Evolutionary conservation across 78 protist species (phyloP).

Genomic region (Dictyostelium purpureum): DNA sequence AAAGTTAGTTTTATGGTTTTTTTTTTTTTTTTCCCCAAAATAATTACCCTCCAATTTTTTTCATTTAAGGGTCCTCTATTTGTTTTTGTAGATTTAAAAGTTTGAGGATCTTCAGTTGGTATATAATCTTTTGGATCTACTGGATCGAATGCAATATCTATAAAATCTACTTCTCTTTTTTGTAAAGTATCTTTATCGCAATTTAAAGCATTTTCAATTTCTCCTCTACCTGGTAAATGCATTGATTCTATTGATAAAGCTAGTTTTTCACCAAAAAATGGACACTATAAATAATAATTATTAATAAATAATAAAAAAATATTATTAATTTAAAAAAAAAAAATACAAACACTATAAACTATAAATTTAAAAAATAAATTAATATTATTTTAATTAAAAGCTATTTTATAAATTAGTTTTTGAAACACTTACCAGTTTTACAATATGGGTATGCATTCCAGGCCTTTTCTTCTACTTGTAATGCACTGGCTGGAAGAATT

Average conservation of each 20-base stretch:
- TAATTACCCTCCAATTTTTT: conserved; percentile 62
- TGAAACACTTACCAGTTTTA: conserved; percentile 41
- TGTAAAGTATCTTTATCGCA: conserved; percentile 14
- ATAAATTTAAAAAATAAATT: neutral
- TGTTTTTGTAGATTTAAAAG: conserved; percentile 80
- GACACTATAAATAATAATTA: neutral
- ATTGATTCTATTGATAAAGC: conserved; percentile 48
- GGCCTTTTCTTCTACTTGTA: conserved; percentile 90
- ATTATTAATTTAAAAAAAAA: neutral
- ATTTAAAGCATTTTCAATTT: conserved; percentile 40
- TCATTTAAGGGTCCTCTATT: conserved; percentile 88
- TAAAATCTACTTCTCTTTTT: conserved; percentile 28
- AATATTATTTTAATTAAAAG: neutral
- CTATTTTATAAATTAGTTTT: neutral
- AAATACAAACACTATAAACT: conserved; percentile 13
- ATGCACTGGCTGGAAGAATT: conserved; percentile 84
- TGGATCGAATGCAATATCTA: conserved; percentile 69
- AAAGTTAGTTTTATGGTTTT: neutral
- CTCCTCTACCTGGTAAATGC: conserved; percentile 63
- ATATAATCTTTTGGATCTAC: conserved; percentile 74
- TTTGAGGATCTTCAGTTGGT: conserved; percentile 83
- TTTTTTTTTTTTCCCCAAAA: neutral
- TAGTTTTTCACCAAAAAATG: conserved; percentile 69
- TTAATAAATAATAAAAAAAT: neutral
- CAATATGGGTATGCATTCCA: conserved; percentile 95